Base-by-base conservation (phyloP, 2,329 filamentous ascomycete genomes). In the Trichoderma sp. region DNA sequence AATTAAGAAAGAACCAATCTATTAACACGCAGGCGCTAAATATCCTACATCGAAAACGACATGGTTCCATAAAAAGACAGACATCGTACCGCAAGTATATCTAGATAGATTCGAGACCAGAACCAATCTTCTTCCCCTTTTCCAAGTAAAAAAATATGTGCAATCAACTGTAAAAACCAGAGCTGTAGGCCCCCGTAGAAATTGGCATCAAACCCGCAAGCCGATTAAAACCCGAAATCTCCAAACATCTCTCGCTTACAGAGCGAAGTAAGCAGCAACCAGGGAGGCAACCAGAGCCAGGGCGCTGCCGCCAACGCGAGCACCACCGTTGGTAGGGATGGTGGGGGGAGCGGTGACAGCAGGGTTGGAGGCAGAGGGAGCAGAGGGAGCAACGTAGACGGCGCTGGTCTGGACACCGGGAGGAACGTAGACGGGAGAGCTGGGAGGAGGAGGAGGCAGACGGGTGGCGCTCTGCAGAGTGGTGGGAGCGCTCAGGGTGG, bases 221-320 rank as follows among this genome's bases (percentile, higher is more conserved):
- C 66, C 55, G 39, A 28, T 50, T 26, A 53, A 53, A 68, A 17
- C 17, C 66, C 17, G 12, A 26, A 59, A 68, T 11, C 30, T 39
- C 32, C 32, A 20, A 34, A 58, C 55, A 47, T 61, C 68, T 9
- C 6, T 28, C 62, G 69, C 77, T 84, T 83, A 86, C 78, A 85
- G 78, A 76, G 82, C 83, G 65, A 86, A 73, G 73, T 81, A 73
- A 73, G 83, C 83, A 73, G 82, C 78, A 73, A 81, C 80, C 30
- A 85, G 75, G 75, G 81, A 83, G 74, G 78, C 83, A 71, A 84
- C 63, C 28, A 83, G 74, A 72, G 81, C 81, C 65, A 84, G 64
- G 47, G 81, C 80, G 74, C 80, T 81, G 32, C 80, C 81, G n/a
- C 78, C 80, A 43, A 80, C 73, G 71, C 78, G 80, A 71, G 75